These are phyloP conservation scores for Coelastrella sp. DNA, from an alignment of 139 green algal species.

Conservation along the genomic window DNA sequence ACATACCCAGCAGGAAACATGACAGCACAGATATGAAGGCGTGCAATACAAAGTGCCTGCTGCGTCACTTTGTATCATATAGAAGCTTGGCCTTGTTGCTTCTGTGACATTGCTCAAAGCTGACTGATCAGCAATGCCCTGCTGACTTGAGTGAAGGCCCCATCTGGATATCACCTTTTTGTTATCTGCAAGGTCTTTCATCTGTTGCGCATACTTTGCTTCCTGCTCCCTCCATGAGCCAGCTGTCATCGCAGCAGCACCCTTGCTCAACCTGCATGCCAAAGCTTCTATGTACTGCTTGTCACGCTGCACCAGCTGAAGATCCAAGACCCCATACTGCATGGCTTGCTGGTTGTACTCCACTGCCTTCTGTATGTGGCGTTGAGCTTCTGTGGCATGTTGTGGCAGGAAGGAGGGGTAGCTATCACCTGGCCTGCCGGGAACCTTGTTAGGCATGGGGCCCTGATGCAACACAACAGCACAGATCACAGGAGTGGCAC, in stretches of 20 bases:
- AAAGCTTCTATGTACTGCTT: background rate
- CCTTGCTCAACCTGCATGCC: background rate
- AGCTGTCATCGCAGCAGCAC: slow-evolving; percentile 7
- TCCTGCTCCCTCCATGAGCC: slow-evolving; percentile 8
- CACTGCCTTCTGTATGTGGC: background rate
- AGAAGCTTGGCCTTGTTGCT: too few relatives aligned
- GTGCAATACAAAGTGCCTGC: too few relatives aligned
- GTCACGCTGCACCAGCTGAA: background rate
- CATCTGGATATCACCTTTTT: background rate
- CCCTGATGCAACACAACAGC: slow-evolving; percentile 5
- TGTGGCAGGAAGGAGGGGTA: slow-evolving; percentile 2
- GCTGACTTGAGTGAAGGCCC: too few relatives aligned
- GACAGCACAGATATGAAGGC: too few relatives aligned
- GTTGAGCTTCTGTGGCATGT: slow-evolving; percentile 14
- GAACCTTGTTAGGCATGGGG: slow-evolving; percentile 38
- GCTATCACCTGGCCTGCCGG: background rate
- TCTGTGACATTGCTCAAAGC: background rate
- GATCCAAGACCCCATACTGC: background rate
- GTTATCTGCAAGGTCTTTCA: slow-evolving; percentile 13
- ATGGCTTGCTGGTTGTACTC: slow-evolving; percentile 3
- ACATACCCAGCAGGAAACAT: too few relatives aligned
- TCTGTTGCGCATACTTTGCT: slow-evolving; percentile 6
- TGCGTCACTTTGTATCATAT: too few relatives aligned
- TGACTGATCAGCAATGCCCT: background rate
- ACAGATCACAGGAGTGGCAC: background rate